These are phyloP conservation scores for Cymodocea nodosa DNA, from an alignment of 116 monocot species.

Conservation along the genomic window DNA sequence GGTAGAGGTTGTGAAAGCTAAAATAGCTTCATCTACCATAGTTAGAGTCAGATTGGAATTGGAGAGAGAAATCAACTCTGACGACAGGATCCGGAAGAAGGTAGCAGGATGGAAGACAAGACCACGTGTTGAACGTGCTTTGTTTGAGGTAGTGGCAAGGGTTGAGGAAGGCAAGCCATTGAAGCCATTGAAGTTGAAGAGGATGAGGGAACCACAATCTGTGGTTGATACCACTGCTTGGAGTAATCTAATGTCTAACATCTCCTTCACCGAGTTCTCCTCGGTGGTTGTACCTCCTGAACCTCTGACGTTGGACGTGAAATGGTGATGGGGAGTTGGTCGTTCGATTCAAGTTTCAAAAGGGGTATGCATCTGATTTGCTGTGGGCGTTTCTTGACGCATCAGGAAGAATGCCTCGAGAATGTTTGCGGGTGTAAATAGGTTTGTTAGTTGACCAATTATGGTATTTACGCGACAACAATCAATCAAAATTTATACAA, in stretches of 20 bases:
- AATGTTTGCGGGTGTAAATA: too few relatives aligned
- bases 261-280: constrained; percentile 64
- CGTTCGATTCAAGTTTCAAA: too few relatives aligned
- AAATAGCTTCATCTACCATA: constrained; percentile 27
- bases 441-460: too few relatives aligned
- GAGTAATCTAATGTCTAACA: constrained; percentile 68
- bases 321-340: constrained; percentile 31
- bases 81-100: constrained; percentile 40
- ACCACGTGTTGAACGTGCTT: constrained; percentile 27
- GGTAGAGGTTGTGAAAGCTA: constrained; percentile 33
- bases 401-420: too few relatives aligned
- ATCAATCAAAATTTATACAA: too few relatives aligned
- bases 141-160: constrained; percentile 59
- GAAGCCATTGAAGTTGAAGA: constrained; percentile 34
- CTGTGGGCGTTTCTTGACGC: too few relatives aligned
- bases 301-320: constrained; percentile 73
- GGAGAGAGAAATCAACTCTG: constrained; percentile 42
- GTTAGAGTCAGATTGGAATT: constrained; percentile 55
- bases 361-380: too few relatives aligned
- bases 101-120: constrained; percentile 54
- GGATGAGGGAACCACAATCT: constrained; percentile 25
- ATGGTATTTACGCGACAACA: too few relatives aligned
- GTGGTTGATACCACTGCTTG: constrained; percentile 42
- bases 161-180: constrained; percentile 28
- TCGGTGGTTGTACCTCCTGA: constrained; percentile 60